phyloP scores from a whole-genome alignment of 148 eudicot species.

The Camellia japonica region DNA sequence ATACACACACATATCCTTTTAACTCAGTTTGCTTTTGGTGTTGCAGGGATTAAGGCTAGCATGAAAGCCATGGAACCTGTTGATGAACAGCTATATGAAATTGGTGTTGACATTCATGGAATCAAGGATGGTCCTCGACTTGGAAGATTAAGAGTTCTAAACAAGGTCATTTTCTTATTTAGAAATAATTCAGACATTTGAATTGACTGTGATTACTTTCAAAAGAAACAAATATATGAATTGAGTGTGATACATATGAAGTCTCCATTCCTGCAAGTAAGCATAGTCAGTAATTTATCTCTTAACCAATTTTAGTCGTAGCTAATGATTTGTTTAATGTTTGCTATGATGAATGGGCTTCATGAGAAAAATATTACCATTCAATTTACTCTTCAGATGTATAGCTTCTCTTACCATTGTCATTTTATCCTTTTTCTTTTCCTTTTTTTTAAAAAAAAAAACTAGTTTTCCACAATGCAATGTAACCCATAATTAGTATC shows the following conservation, averaged over 20 bases:
- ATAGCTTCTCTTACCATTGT: not conserved
- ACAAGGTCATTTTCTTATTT: conserved; percentile 51
- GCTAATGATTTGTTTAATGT: no score
- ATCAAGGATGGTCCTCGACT: conserved; percentile 70
- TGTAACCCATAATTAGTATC: no score
- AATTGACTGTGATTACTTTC: not conserved
- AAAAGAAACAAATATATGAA: not conserved
- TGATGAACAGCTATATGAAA: conserved; percentile 73
- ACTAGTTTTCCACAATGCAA: no score
- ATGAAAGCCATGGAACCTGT: conserved; percentile 50
- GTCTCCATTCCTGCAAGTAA: no score
- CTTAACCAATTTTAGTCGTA: no score
- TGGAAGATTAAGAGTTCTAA: conserved; percentile 70
- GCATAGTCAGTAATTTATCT: no score
- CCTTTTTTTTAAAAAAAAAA: not conserved
- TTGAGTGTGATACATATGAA: no score
- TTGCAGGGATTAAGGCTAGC: conserved; percentile 88
- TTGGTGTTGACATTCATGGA: conserved; percentile 73
- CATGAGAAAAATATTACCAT: not conserved
- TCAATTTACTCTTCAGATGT: not conserved
- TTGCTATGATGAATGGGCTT: no score
- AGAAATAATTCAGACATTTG: not conserved
- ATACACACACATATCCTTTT: not conserved
- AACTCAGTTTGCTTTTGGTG: conserved; percentile 11
- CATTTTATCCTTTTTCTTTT: not conserved